A percentile compares a stretch with the other conserved stretches of the same genome.
Evolutionary conservation across 2,329 filamentous ascomycete species (phyloP).

Genomic region (Berkeleyomyces basicola): DNA sequence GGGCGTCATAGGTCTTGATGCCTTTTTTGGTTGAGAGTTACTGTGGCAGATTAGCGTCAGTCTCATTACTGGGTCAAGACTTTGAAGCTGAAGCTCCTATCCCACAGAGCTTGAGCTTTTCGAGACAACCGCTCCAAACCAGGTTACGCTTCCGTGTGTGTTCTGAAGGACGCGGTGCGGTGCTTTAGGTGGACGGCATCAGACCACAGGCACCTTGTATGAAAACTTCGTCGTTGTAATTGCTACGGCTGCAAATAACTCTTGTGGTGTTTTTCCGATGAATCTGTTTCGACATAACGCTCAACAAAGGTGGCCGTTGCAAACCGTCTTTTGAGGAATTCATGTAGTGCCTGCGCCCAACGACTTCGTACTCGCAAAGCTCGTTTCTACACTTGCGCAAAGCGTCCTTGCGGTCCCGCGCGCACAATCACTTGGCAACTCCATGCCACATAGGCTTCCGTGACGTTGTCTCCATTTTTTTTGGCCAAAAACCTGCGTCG

Average conservation of each 20-base stretch:
- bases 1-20: neutral
- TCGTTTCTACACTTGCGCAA: constrained; percentile 63
- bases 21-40: neutral
- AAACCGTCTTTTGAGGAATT: constrained; percentile 84
- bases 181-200: neutral
- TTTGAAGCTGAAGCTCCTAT: constrained; percentile 2
- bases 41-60: neutral
- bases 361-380: constrained; percentile 81
- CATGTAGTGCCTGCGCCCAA: constrained; percentile 90
- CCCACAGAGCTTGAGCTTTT: neutral
- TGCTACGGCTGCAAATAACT: constrained; percentile 53
- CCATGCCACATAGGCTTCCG: constrained; percentile 94
- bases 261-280: constrained; percentile 70
- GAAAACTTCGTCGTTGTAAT: constrained; percentile 56
- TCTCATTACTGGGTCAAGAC: neutral
- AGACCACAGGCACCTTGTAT: constrained; percentile 64
- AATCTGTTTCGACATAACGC: constrained; percentile 88
- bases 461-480: constrained; percentile 89
- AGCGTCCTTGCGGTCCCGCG: constrained; percentile 61
- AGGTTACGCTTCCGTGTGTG: neutral
- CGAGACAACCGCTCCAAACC: neutral
- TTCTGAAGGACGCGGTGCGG: neutral
- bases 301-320: constrained; percentile 64
- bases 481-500: constrained; percentile 78
- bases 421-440: constrained; percentile 88